These are phyloP conservation scores for Jatropha multifida DNA, from an alignment of 441 rosid genomes.

Conservation along the genomic window DNA sequence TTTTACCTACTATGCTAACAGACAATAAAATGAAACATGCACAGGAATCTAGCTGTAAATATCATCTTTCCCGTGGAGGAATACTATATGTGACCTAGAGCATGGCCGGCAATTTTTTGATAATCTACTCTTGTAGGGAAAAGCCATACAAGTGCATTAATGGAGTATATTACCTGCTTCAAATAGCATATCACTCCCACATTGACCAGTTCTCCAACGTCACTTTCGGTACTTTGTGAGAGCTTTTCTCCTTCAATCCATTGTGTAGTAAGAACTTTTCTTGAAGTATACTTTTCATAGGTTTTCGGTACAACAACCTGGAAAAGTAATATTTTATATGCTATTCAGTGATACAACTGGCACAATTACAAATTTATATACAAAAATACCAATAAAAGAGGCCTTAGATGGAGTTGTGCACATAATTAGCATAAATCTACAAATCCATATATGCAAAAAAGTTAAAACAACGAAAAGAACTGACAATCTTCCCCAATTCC, in stretches of 20 bases:
- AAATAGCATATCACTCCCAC: conserved; percentile 98
- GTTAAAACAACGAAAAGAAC: background rate
- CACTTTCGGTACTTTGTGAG: conserved; percentile 95
- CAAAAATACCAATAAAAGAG: background rate
- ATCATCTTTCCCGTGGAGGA: conserved; percentile 6
- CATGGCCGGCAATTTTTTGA: background rate
- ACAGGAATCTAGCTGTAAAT: background rate
- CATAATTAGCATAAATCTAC: background rate
- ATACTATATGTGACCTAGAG: background rate
- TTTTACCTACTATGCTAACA: background rate
- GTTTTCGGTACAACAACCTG: conserved; percentile 94
- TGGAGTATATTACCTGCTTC: conserved; percentile 67
- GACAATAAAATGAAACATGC: conserved; percentile 3
- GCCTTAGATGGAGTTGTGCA: background rate
- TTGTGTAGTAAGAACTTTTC: conserved; percentile 92
- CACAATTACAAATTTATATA: conserved; percentile 11
- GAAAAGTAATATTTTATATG: conserved; percentile 19
- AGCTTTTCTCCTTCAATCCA: conserved; percentile 97
- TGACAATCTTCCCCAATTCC: background rate
- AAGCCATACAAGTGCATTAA: background rate
- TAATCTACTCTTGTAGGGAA: background rate
- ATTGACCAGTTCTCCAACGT: conserved; percentile 93
- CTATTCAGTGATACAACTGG: background rate
- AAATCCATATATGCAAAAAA: background rate
- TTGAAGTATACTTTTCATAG: conserved; percentile 75